Evolutionary conservation across 2,329 filamentous ascomycete species (phyloP).

Genomic region (Fusarium denticulatum): DNA sequence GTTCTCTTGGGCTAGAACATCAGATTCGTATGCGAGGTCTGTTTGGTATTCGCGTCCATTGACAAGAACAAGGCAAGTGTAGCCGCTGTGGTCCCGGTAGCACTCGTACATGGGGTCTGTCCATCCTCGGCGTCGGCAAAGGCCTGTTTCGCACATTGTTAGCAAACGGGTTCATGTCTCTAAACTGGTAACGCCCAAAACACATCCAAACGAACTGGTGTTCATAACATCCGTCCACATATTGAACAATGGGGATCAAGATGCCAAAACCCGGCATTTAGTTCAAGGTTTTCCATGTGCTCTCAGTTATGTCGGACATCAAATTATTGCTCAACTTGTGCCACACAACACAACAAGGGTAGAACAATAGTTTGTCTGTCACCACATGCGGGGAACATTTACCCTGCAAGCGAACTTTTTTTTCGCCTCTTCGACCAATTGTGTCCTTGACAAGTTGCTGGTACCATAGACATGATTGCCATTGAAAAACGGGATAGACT

Average conservation of each 20-base stretch:
- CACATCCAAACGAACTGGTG: neutral
- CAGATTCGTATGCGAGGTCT: conserved; percentile 83
- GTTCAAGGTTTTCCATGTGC: neutral
- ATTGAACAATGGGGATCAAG: neutral
- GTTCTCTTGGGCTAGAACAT: conserved; percentile 87
- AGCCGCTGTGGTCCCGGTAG: conserved; percentile 78
- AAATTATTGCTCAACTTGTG: neutral
- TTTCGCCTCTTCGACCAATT: neutral
- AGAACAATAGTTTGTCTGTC: conserved; percentile 11
- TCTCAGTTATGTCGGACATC: neutral
- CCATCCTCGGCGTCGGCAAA: conserved; percentile 95
- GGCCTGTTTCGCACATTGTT: conserved; percentile 67
- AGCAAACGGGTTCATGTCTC: conserved; percentile 39
- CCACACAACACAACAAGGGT: conserved; percentile 6
- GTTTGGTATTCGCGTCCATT: conserved; percentile 98
- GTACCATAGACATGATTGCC: conserved; percentile 29
- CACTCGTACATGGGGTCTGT: conserved; percentile 89
- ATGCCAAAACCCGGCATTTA: neutral
- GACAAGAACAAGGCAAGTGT: conserved; percentile 89
- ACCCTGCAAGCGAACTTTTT: conserved; percentile 8
- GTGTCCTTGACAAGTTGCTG: conserved; percentile 31
- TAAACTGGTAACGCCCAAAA: neutral
- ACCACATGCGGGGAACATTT: conserved; percentile 27
- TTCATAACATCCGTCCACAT: neutral
- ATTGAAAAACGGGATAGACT: conserved; percentile 8